Conservation (phyloP, 2,329 filamentous ascomycete genomes). For the Colletotrichum simmondsii region DNA sequence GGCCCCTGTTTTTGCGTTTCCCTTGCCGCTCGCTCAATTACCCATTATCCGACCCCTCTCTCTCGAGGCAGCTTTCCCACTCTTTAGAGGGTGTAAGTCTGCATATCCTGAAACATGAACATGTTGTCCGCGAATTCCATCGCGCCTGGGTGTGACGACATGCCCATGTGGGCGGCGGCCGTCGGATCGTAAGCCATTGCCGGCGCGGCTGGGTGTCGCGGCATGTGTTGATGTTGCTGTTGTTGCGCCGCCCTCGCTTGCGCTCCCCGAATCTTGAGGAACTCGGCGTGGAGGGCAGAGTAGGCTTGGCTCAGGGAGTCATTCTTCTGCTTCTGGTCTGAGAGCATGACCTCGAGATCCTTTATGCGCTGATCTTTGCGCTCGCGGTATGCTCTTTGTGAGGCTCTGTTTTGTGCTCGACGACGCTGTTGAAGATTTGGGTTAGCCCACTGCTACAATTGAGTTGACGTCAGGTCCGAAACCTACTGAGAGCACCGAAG, state of each 20-base stretch:
- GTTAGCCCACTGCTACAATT: not conserved
- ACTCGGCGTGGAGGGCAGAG: slow-evolving; percentile 57
- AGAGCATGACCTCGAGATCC: slow-evolving; percentile 69
- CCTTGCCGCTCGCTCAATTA: slow-evolving; percentile 1
- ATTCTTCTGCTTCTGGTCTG: slow-evolving; percentile 64
- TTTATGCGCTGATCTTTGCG: slow-evolving; percentile 68
- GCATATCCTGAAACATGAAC: slow-evolving; percentile 44
- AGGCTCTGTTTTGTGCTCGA: slow-evolving; percentile 46
- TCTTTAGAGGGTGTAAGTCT: slow-evolving; percentile 36
- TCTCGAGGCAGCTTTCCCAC: slow-evolving; percentile 1
- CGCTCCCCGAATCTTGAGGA: slow-evolving; percentile 46
- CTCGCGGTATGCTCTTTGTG: slow-evolving; percentile 45
- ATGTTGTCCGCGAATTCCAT: slow-evolving; percentile 43
- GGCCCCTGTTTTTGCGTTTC: not conserved
- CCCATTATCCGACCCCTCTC: not conserved
- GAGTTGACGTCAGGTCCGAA: not conserved
- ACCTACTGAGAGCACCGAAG: slow-evolving; percentile 60
- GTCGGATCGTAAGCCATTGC: slow-evolving; percentile 29
- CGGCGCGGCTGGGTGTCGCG: slow-evolving; percentile 25
- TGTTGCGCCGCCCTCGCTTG: slow-evolving; percentile 21
- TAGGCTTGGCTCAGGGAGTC: slow-evolving; percentile 66
- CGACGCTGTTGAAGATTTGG: slow-evolving; percentile 39
- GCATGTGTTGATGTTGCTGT: slow-evolving; percentile 19
- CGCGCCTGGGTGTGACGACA: slow-evolving; percentile 34
- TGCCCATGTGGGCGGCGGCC: slow-evolving; percentile 22